Evolutionary conservation across 1,284 basidiomycete species (phyloP).

Genomic region (Wallemia mellicola): DNA sequence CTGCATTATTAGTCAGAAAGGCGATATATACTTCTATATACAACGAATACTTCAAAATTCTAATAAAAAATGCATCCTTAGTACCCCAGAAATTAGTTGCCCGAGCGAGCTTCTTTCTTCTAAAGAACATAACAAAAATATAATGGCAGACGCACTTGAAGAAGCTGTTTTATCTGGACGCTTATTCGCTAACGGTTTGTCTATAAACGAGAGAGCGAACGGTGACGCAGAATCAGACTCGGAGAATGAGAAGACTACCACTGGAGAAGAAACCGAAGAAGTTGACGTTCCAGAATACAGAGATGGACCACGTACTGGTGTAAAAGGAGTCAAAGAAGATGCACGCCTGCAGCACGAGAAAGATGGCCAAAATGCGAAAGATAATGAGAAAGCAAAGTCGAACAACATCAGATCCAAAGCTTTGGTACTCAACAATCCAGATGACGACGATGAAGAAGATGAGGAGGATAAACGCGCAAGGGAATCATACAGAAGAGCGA

Average conservation of each 20-base stretch:
- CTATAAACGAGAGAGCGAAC: background rate
- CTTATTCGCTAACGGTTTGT: background rate
- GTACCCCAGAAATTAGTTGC: background rate
- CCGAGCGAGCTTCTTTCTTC: background rate
- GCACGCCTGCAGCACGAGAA: background rate
- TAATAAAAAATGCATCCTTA: background rate
- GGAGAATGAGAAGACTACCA: background rate
- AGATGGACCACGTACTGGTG: background rate
- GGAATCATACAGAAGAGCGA: background rate
- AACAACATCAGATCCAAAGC: background rate
- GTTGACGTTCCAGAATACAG: background rate
- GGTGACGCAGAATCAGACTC: background rate
- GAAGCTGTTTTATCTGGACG: background rate
- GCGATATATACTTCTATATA: too few species aligned
- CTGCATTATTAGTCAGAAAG: too few species aligned
- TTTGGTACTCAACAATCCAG: background rate
- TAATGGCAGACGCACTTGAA: constrained; percentile 1
- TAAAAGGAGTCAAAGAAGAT: background rate
- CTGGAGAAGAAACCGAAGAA: background rate
- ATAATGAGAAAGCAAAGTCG: background rate
- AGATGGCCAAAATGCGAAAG: too few species aligned
- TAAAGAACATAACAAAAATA: background rate
- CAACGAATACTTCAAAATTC: background rate
- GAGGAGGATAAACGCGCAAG: background rate
- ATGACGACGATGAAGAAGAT: background rate